phyloP scores from a whole-genome alignment of 371 early-diverging fungal species.

The Ecytonucleospora hepatopenaei region DNA sequence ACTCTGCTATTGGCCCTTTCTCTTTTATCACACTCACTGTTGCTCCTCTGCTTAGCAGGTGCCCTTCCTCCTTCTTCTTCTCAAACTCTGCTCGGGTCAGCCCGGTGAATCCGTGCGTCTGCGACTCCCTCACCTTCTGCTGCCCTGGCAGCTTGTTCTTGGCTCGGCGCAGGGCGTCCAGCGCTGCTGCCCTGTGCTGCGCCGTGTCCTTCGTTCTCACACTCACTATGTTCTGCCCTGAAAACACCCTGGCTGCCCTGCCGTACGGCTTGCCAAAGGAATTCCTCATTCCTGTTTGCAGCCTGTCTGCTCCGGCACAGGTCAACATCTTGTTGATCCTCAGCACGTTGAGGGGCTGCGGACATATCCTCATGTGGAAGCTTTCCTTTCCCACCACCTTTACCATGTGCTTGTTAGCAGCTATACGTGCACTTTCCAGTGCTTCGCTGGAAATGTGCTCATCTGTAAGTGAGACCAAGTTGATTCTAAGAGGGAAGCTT shows the following conservation, averaged over 20 bases:
- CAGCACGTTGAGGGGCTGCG: conserved; percentile 97
- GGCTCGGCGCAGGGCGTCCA: conserved; percentile 91
- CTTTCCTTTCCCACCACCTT: conserved; percentile 95
- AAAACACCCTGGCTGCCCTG: conserved; percentile 91
- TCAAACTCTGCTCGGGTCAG: conserved; percentile 70
- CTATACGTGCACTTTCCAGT: conserved; percentile 96
- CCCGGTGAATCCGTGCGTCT: conserved; percentile 99
- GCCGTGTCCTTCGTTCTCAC: conserved; percentile 80
- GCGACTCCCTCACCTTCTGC: conserved; percentile 90
- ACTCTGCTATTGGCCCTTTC: conserved; percentile 52
- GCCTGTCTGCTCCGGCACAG: conserved; percentile 99
- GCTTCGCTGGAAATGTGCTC: conserved; percentile 97
- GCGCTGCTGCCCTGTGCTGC: conserved; percentile 74
- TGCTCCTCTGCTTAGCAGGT: conserved; percentile 40
- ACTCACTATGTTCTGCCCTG: conserved; percentile 91
- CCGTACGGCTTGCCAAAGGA: conserved; percentile 99
- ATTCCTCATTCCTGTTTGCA: conserved; percentile 99
- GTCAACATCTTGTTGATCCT: conserved; percentile 99
- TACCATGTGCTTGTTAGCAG: conserved; percentile 96
- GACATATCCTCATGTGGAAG: conserved; percentile 96
- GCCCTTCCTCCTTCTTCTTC: conserved; percentile 60
- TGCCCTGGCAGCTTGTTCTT: conserved; percentile 99
- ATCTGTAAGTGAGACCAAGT: conserved; percentile 90
- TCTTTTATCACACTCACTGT: conserved; percentile 50
- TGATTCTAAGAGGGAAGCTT: conserved; percentile 88